Evolutionary conservation across 116 monocot genomes (phyloP).

Genomic region (Dioscorea cayenensis): DNA sequence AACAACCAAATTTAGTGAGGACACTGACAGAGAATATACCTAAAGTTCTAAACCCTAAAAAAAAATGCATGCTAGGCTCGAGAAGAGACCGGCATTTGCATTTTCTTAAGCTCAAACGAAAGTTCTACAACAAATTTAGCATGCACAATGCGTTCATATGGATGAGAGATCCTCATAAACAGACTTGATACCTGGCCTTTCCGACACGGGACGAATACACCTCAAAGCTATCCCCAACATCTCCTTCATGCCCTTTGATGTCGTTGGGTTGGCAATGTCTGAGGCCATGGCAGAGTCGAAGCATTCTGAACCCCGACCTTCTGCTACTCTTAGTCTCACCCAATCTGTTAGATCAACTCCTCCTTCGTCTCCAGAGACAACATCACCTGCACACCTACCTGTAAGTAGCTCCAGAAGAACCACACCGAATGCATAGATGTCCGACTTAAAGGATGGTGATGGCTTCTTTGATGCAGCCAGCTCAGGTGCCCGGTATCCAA

Average conservation of each 20-base stretch:
- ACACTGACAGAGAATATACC: not conserved
- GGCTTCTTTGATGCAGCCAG: conserved; percentile 75
- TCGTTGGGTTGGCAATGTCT: conserved; percentile 25
- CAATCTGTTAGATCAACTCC: conserved; percentile 77
- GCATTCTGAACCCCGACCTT: conserved; percentile 75
- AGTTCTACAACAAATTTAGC: conserved; percentile 9
- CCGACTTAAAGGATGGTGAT: conserved; percentile 76
- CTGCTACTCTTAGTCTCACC: conserved; percentile 81
- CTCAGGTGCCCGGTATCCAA: conserved; percentile 92
- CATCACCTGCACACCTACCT: conserved; percentile 83
- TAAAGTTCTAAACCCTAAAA: not conserved
- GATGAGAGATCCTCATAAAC: conserved; percentile 97
- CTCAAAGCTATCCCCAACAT: conserved; percentile 81
- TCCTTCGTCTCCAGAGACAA: conserved; percentile 70
- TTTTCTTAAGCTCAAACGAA: conserved; percentile 3
- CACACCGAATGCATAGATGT: conserved; percentile 84
- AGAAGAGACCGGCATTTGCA: conserved; percentile 2
- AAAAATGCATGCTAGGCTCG: not conserved
- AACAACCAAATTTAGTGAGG: not conserved
- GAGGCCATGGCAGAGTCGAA: conserved; percentile 57
- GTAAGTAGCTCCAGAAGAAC: conserved; percentile 82
- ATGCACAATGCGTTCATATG: conserved; percentile 27
- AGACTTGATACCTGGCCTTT: conserved; percentile 86
- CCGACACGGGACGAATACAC: conserved; percentile 74
- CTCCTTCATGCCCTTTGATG: conserved; percentile 66